A percentile compares a stretch with the other conserved stretches of the same genome.
phyloP scores from a whole-genome alignment of 345 rosid species.

The Citrus mangshanensis region DNA sequence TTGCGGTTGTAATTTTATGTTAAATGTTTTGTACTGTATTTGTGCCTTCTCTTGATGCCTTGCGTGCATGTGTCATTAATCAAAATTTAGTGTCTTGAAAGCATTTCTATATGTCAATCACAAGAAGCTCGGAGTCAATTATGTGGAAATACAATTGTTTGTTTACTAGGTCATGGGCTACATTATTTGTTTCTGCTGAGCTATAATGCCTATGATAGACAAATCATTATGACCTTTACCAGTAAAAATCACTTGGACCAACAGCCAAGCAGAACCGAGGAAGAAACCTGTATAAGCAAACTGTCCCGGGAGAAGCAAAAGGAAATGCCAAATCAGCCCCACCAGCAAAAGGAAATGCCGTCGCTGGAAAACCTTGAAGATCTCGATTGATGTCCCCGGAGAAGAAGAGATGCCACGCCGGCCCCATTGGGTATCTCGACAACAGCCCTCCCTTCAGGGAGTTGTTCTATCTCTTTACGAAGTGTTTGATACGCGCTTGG shows the following conservation, averaged over 20 bases:
- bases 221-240: neutral
- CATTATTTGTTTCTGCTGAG: slow-evolving; percentile 38
- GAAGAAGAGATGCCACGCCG: slow-evolving; percentile 29
- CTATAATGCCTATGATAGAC: slow-evolving; percentile 26
- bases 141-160: slow-evolving; percentile 23
- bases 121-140: slow-evolving; percentile 29
- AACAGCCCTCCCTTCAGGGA: slow-evolving; percentile 13
- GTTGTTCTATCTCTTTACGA: slow-evolving; percentile 5
- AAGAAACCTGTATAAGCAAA: slow-evolving; percentile 33
- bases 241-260: slow-evolving; percentile 6
- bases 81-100: neutral
- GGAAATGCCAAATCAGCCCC: slow-evolving; percentile 41
- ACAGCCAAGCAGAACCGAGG: slow-evolving; percentile 47
- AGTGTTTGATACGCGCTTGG: slow-evolving; percentile 11
- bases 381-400: slow-evolving; percentile 31
- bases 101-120: neutral
- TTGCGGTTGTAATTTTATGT: slow-evolving; percentile 7
- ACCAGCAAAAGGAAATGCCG: slow-evolving; percentile 41
- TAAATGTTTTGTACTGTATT: neutral
- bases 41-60: neutral
- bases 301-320: neutral
- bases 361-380: slow-evolving; percentile 47
- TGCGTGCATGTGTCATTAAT: neutral
- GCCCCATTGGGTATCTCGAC: neutral
- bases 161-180: slow-evolving; percentile 23